A percentile compares a stretch with the other conserved stretches of the same genome.
phyloP scores from a whole-genome alignment of 345 rosid genomes.

The Zanthoxylum bungeanum region DNA sequence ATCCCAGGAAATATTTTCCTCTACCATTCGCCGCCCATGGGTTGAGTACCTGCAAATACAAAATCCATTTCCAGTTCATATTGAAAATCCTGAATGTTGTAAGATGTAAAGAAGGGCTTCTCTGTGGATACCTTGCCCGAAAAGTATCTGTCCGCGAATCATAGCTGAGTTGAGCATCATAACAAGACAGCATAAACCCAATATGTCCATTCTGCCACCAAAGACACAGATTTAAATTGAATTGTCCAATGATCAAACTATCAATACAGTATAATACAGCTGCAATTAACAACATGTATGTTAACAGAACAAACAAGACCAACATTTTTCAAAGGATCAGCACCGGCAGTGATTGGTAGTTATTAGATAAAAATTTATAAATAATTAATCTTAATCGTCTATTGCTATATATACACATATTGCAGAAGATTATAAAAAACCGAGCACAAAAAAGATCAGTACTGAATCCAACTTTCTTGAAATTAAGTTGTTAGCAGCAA shows the following conservation, averaged over 20 bases:
- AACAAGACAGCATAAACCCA: slow-evolving; percentile 91
- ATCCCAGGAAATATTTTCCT: slow-evolving; percentile 70
- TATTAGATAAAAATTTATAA: too few species aligned
- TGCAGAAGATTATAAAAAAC: too few species aligned
- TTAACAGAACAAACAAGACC: slow-evolving; percentile 3
- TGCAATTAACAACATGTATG: neutral
- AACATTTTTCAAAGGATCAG: neutral
- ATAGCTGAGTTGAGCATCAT: slow-evolving; percentile 76
- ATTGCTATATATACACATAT: too few species aligned
- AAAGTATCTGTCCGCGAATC: slow-evolving; percentile 62
- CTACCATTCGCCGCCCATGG: slow-evolving; percentile 55
- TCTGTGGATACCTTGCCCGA: slow-evolving; percentile 56
- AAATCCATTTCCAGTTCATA: neutral
- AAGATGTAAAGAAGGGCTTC: neutral
- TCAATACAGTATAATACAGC: neutral
- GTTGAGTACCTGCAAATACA: slow-evolving; percentile 55
- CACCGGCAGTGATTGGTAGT: too few species aligned
- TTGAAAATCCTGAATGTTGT: neutral
- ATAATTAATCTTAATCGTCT: too few species aligned
- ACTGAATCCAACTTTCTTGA: too few species aligned
- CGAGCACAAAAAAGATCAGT: too few species aligned
- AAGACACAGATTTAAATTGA: slow-evolving; percentile 1
- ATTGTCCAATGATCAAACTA: too few species aligned
- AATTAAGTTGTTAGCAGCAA: neutral
- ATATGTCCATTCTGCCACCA: slow-evolving; percentile 73